Evolutionary conservation across 176 grass and related monocot species (phyloP), one percentile per base, ranked within the genome.

Genomic region (Saccharum officinarum): DNA sequence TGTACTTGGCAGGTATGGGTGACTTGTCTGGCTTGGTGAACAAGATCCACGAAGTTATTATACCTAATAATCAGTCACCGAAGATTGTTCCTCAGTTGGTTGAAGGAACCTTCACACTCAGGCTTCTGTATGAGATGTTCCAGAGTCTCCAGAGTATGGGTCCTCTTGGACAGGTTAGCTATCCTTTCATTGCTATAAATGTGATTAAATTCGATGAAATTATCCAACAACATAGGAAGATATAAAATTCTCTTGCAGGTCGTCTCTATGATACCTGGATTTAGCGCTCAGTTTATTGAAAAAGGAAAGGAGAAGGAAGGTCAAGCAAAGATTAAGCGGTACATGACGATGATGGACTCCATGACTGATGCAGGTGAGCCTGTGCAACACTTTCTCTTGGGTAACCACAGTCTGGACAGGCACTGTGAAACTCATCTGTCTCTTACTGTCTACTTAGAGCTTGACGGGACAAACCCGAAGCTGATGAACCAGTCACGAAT

Each of bases 321-420:
- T 33, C 93, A 92, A 59, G 89, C 93, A 7, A 98, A 95, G 84
- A 98, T 98, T 80, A 98, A 98, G 83, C 85, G 86, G 3, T 95
- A 94, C 89, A 98, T 95, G 91, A 98, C 96, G 11, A 95, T 95
- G 64, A 98, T 95, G 96, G 93, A 98, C 79, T 95, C 96, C 59
- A 95, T 95, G 93, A 92, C 93, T 75, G 81, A 89, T 80, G 91
- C 78, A 86, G 96, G 93, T 95, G 85, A 89, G 69, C 11, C 66
- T 76, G 9, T 10, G 8, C 4, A 11, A 85, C 7, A 3, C 36
- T 34, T 74, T 72, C 2, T 79, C 41, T 17, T 68, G 28, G 8
- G 7, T 49, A 31, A 46, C 9, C 8, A 47, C n/a, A 9, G 26
- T 31, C 3, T 4, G 45, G 10, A 33, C 14, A 1, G 60, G 22